Conservation (phyloP, 305 asterid genomes). For the Fraxinus floribunda region DNA sequence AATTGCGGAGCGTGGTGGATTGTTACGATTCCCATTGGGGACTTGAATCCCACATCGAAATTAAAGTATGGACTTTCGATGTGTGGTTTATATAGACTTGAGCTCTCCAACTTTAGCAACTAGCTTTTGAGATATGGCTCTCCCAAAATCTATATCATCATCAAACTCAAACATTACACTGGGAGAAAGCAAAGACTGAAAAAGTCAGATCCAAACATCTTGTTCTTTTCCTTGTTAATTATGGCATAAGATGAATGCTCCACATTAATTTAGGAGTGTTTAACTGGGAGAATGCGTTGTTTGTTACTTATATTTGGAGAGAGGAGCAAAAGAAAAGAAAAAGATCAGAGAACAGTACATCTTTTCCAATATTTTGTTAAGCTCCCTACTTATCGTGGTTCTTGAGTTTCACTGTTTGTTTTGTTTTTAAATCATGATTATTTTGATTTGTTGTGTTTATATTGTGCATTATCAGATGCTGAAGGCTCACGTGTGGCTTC, state of each 20-base stretch:
- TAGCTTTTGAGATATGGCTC: not conserved
- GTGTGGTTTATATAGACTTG: not conserved
- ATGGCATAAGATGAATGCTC: not conserved
- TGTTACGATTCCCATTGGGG: not conserved
- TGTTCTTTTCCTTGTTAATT: not conserved
- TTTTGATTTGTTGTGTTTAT: not conserved
- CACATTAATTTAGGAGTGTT: not conserved
- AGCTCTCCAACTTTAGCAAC: not conserved
- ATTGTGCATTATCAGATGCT: conserved; percentile 8
- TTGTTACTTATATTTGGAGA: not conserved
- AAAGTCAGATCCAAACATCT: not conserved
- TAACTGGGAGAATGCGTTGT: not conserved
- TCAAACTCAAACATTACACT: not conserved
- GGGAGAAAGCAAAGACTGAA: not conserved
- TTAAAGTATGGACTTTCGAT: not conserved
- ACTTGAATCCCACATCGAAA: not conserved
- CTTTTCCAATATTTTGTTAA: not conserved
- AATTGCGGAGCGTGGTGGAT: not conserved
- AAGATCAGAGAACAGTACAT: not conserved
- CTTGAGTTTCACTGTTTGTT: not conserved
- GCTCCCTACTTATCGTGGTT: not conserved
- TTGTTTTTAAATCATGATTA: not conserved
- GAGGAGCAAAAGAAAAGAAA: not conserved
- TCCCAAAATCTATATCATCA: not conserved
- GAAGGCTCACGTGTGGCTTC: conserved; percentile 66